A percentile compares a stretch with the other conserved stretches of the same genome.
These are phyloP conservation scores for Achlya hypogyna DNA, from an alignment of 352 stramenopile genomes.

Conservation along the genomic window DNA sequence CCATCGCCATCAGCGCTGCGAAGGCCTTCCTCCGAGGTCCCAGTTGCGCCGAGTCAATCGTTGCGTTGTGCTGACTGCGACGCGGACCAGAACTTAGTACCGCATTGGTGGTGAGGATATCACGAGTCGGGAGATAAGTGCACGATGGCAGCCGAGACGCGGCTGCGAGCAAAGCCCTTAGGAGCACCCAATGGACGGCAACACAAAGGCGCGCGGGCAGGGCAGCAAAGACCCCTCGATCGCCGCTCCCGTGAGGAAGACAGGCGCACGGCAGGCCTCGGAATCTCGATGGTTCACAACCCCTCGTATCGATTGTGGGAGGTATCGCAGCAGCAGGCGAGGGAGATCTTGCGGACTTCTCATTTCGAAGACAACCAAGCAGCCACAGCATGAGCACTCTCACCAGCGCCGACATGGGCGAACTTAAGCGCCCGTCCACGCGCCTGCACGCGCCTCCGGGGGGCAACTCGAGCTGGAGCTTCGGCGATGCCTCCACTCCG, in stretches of 20 bases:
- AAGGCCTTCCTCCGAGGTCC: no score
- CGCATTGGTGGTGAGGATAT: no score
- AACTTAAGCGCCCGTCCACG: slow-evolving; percentile 76
- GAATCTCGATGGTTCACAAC: neutral
- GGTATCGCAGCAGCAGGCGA: neutral
- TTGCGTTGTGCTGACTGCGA: no score
- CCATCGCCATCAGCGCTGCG: no score
- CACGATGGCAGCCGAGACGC: no score
- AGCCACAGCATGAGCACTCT: slow-evolving; percentile 69
- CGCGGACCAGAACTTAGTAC: no score
- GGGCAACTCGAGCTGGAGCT: slow-evolving; percentile 72
- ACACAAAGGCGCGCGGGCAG: neutral
- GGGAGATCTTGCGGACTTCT: neutral
- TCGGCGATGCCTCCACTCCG: slow-evolving; percentile 34
- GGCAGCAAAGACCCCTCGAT: no score
- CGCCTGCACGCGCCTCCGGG: slow-evolving; percentile 71
- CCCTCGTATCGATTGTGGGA: neutral
- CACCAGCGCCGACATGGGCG: slow-evolving; percentile 71
- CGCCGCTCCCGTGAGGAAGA: no score
- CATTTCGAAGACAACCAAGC: slow-evolving; percentile 8
- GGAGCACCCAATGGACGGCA: neutral
- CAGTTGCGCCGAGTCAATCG: no score
- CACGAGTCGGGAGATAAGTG: no score
- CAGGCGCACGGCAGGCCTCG: no score
- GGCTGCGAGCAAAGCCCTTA: no score